Evolutionary conservation across 2,329 filamentous ascomycete species (phyloP), one percentile per base, ranked within the genome.

Genomic region (Pseudogymnoascus verrucosus): DNA sequence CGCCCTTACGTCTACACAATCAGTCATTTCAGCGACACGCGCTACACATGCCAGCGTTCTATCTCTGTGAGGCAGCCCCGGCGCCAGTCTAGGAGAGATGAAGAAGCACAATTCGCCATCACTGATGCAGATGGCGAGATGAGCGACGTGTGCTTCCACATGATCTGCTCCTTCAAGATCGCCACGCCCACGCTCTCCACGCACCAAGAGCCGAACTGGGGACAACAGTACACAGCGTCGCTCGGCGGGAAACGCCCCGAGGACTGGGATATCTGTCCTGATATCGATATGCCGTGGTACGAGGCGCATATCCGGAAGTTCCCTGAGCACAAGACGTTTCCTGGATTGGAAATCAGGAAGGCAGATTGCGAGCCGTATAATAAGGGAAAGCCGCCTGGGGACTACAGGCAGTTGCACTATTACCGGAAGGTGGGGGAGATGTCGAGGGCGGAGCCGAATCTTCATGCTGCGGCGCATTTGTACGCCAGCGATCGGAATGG

Each of bases 401-500:
- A 60, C 23, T 65, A 67, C 26, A 62, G 65, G 16, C 61, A 66
- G 37, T 65, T 64, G 57, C 37, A 37, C 2, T 19, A 64, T 10
- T 65, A 68, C 34, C 31, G 47, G 3, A n/a, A 21, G 26, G 63
- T 63, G 61, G 72, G 61, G 12, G 77, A 69, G 36, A 61, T 61
- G 64, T 77, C 81, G 34, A 85, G 28, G n/a, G 74, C 70, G 65
- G 75, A 71, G 60, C 77, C 81, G 34, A 85, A 85, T 66, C 71
- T 85, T 16, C 82, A 85, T 66, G 79, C 82, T 0, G 83, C 80
- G 67, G 82, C 81, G 2, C 83, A 86, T 70, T 74, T 84, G 47
- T 85, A 84, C 68, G 79, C 82, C 0, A 81, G 79, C 36, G 83
- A 85, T 67, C 78, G 79, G 23, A 85, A 85, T 64, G 80, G 79